Conservation (phyloP, 306 rosid genomes). For the Vigna unguiculata region DNA sequence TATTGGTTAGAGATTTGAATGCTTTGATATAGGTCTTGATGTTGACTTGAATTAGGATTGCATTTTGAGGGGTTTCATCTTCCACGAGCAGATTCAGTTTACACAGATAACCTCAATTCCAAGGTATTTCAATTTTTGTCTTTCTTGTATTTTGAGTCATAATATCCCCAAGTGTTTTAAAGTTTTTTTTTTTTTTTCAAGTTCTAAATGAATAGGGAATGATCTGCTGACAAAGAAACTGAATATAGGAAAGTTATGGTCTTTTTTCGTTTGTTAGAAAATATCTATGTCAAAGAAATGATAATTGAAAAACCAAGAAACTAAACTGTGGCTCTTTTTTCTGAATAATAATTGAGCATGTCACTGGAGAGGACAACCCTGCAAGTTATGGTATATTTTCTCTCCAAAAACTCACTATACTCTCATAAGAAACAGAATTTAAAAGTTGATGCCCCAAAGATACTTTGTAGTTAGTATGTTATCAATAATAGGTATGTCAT, state of each 20-base stretch:
- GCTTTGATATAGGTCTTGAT: background rate
- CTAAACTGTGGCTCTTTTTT: background rate
- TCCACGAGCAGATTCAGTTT: constrained; percentile 11
- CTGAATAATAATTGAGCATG: background rate
- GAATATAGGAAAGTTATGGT: background rate
- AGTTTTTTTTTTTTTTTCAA: background rate
- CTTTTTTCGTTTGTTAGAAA: background rate
- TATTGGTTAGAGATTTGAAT: background rate
- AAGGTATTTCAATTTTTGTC: constrained; percentile 17
- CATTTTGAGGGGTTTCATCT: constrained; percentile 18
- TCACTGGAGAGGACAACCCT: constrained; percentile 11
- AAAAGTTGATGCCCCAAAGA: background rate
- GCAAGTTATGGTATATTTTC: background rate
- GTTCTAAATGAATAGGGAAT: background rate
- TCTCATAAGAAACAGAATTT: background rate
- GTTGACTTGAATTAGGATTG: constrained; percentile 2
- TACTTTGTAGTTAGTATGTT: constrained; percentile 26
- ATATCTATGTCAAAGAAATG: background rate
- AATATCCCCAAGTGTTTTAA: background rate
- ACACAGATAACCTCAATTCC: background rate
- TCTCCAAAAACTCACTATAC: background rate
- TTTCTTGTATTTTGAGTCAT: background rate
- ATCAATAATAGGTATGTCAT: constrained; percentile 4
- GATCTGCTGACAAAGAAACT: background rate
- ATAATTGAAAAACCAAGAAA: background rate